A percentile compares a stretch with the other conserved stretches of the same genome.
phyloP scores from a whole-genome alignment of 495 filamentous ascomycete species.

The Corynascus novoguineensis region DNA sequence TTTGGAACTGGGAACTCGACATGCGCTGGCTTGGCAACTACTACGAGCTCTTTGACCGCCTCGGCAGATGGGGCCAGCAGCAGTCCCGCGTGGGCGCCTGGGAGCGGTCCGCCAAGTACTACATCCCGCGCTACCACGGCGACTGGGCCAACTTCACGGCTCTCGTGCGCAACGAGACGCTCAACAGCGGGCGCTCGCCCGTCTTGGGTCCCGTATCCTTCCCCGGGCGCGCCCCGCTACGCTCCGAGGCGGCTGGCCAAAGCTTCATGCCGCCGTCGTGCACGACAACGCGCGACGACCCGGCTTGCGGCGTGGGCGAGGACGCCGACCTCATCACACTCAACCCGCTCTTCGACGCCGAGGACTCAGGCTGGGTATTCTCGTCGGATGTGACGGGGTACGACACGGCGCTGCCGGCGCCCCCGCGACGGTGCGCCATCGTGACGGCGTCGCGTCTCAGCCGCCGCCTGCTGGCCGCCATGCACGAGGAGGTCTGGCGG shows the following conservation, averaged over 20 bases:
- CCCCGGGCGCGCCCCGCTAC: constrained; percentile 49
- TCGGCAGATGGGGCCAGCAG: constrained; percentile 64
- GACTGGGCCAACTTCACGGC: constrained; percentile 79
- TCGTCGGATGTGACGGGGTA: constrained; percentile 83
- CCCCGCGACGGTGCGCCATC: constrained; percentile 79
- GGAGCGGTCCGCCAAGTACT: constrained; percentile 88
- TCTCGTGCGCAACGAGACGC: constrained; percentile 40
- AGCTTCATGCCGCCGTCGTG: constrained; percentile 51
- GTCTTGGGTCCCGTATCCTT: constrained; percentile 75
- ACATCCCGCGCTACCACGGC: constrained; percentile 79
- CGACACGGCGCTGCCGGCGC: constrained; percentile 53
- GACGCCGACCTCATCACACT: constrained; percentile 92
- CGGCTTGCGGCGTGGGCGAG: constrained; percentile 76
- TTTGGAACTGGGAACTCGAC: constrained; percentile 99
- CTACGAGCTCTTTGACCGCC: constrained; percentile 81
- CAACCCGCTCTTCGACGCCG: constrained; percentile 88
- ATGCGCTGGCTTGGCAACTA: constrained; percentile 87
- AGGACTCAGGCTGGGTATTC: constrained; percentile 82
- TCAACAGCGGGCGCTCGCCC: constrained; percentile 55
- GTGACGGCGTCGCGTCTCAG: constrained; percentile 77
- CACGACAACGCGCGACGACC: constrained; percentile 11
- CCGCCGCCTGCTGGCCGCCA: constrained; percentile 69
- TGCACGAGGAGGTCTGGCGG: constrained; percentile 82
- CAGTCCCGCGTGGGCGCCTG: constrained; percentile 83
- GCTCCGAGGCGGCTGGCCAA: constrained; percentile 57